Evolutionary conservation across 371 early-diverging fungal species (phyloP).

Genomic region (Mucor indicus): DNA sequence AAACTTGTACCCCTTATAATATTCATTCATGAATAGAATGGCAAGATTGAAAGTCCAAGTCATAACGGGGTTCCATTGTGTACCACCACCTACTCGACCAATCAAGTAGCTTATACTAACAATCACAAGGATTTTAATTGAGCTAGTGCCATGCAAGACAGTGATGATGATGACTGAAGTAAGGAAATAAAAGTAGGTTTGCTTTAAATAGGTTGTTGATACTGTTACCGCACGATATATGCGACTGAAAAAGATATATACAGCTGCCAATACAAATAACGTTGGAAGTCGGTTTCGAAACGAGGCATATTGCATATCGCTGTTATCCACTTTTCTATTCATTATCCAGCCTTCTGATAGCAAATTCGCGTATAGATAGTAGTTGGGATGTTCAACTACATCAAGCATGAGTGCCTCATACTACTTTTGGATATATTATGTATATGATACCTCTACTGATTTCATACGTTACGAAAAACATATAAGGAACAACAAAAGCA

Average conservation of each 20-base stretch:
- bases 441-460: slow-evolving; percentile 53
- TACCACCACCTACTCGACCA: slow-evolving; percentile 49
- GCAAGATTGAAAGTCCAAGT: slow-evolving; percentile 80
- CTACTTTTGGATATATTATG: slow-evolving; percentile 20
- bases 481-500: slow-evolving; percentile 54
- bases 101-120: slow-evolving; percentile 62
- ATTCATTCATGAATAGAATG: slow-evolving; percentile 75
- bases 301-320: slow-evolving; percentile 78
- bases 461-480: slow-evolving; percentile 61
- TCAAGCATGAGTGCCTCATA: slow-evolving; percentile 38
- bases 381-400: slow-evolving; percentile 46
- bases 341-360: slow-evolving; percentile 69
- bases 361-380: slow-evolving; percentile 48
- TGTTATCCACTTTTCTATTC: slow-evolving; percentile 71
- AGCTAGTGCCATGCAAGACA: slow-evolving; percentile 51
- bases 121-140: slow-evolving; percentile 70
- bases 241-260: slow-evolving; percentile 44
- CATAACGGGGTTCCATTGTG: slow-evolving; percentile 56
- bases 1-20: slow-evolving; percentile 72
- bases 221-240: neutral
- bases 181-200: slow-evolving; percentile 41
- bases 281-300: slow-evolving; percentile 75
- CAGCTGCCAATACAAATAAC: slow-evolving; percentile 51
- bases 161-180: slow-evolving; percentile 63
- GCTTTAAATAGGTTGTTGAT: neutral